Base-by-base conservation (phyloP, 1,284 basidiomycete genomes). In the Cronartium quercuum region DNA sequence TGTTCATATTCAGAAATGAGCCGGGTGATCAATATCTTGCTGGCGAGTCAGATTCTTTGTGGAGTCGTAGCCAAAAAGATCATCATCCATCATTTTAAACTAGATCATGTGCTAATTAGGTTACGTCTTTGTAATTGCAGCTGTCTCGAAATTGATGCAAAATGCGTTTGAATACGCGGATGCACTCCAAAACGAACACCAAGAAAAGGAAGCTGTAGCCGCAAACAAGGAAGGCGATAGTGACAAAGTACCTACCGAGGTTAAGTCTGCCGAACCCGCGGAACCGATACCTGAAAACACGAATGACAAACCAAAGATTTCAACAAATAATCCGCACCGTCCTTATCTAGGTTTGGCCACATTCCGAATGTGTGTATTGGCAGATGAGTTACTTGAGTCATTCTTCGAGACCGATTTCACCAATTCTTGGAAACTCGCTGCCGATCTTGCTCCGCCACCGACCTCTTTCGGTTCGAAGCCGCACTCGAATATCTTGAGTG, bases 1-100 rank as follows among this genome's bases (percentile, higher is more conserved):
- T 94, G 91, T 95, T 95, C 83, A 96, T 98, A 79, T 99, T 98
- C 88, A 89, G 96, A 35, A 94, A 90, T 82, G 96, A 99, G 83
- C 87, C 94, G 15, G 95, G 96, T 10, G 96, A 99, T 82, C 91
- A 93, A 6, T 98, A 97, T 81, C 86, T 99, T 55, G 96, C 92
- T 1, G 73, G 73, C 68, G 18, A 68, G 75, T 63, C 34, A 10
- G 13, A 9, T 57, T 21, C 18, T 29, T 29, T 29, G 29, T 29
- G 29, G 29, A 29, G 29, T 29, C 29, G 29, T 29, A 29, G 29
- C 29, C 29, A 29, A 29, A 29, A 29, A 29, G 29, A 29, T 29
- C 29, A 1, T 2, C 1, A 29, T 2, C 29, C 2, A 29, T 29
- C 29, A 29, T 29, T 29, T 29, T 29, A 29, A 29, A 29, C 29